Percentiles rank a stretch among this genome's conserved stretches.
phyloP scores from a whole-genome alignment of 1,284 basidiomycete genomes.

The Moesziomyces parantarcticus region DNA sequence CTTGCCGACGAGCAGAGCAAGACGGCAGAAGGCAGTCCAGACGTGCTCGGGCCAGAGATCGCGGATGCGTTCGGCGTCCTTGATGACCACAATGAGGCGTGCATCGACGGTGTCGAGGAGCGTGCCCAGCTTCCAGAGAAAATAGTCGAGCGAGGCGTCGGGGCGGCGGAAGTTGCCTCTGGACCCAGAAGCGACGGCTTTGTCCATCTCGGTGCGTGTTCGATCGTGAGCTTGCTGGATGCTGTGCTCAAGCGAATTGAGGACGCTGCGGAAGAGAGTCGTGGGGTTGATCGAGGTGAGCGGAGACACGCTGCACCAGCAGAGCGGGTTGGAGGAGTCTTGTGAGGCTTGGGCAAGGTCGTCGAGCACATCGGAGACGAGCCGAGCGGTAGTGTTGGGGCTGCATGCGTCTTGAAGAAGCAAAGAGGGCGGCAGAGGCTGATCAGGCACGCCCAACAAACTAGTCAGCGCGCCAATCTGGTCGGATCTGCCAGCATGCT shows the following conservation, averaged over 20 bases:
- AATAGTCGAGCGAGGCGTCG: conserved; percentile 44
- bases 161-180: conserved; percentile 22
- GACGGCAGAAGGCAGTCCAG: conserved; percentile 51
- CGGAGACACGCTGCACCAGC: conserved; percentile 33
- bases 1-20: conserved; percentile 30
- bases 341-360: background rate
- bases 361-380: conserved; percentile 26
- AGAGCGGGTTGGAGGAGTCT: conserved; percentile 8
- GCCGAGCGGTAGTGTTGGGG: conserved; percentile 38
- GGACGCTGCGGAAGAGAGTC: conserved; percentile 42
- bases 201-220: background rate
- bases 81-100: conserved; percentile 46
- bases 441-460: conserved; percentile 25
- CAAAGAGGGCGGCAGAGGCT: conserved; percentile 34
- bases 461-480: conserved; percentile 24
- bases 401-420: conserved; percentile 49
- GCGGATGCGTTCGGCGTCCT: conserved; percentile 57
- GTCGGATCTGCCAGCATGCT: conserved; percentile 26
- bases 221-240: conserved; percentile 3
- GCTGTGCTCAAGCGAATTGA: conserved; percentile 32
- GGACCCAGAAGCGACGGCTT: conserved; percentile 11
- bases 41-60: conserved; percentile 63
- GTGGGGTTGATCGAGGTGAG: conserved; percentile 40
- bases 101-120: conserved; percentile 12
- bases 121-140: conserved; percentile 26